Evolutionary conservation across 306 rosid genomes (phyloP).

Genomic region (Rosa lucieae): DNA sequence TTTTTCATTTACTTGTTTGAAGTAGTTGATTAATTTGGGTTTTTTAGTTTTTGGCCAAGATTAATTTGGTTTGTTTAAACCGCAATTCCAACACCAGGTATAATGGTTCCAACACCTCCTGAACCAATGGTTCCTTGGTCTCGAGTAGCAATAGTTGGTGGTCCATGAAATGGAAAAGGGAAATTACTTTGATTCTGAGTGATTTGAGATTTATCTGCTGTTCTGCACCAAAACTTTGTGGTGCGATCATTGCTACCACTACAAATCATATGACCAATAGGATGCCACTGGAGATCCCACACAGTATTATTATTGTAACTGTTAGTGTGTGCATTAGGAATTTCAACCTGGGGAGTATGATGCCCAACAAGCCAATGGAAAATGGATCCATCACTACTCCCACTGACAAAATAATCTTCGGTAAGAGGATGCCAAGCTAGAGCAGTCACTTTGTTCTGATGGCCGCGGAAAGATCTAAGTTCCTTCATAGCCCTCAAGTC

Average conservation of each 20-base stretch:
- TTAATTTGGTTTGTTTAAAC: no score
- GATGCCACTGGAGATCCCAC: slow-evolving; percentile 99
- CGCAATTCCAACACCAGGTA: no score
- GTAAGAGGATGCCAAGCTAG: slow-evolving; percentile 98
- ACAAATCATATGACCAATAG: slow-evolving; percentile 95
- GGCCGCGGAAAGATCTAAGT: slow-evolving; percentile 93
- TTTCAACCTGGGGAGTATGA: slow-evolving; percentile 82
- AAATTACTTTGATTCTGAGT: slow-evolving; percentile 43
- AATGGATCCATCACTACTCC: slow-evolving; percentile 92
- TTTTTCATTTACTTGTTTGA: no score
- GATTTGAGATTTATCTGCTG: slow-evolving; percentile 74
- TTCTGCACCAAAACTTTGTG: slow-evolving; percentile 93
- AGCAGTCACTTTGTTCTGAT: slow-evolving; percentile 87
- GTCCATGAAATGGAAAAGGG: no score
- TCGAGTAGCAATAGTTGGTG: no score
- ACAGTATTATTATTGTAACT: slow-evolving; percentile 39
- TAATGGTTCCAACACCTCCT: neutral
- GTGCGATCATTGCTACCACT: slow-evolving; percentile 99
- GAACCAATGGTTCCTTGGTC: no score
- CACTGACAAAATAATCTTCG: slow-evolving; percentile 92
- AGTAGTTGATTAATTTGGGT: no score
- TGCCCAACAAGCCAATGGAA: slow-evolving; percentile 99
- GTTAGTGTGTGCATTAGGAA: slow-evolving; percentile 71
- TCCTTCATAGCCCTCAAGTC: slow-evolving; percentile 98
- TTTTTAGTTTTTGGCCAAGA: no score